Evolutionary conservation across 2,329 filamentous ascomycete genomes (phyloP).

Genomic region (Simplicillium aogashimaense): DNA sequence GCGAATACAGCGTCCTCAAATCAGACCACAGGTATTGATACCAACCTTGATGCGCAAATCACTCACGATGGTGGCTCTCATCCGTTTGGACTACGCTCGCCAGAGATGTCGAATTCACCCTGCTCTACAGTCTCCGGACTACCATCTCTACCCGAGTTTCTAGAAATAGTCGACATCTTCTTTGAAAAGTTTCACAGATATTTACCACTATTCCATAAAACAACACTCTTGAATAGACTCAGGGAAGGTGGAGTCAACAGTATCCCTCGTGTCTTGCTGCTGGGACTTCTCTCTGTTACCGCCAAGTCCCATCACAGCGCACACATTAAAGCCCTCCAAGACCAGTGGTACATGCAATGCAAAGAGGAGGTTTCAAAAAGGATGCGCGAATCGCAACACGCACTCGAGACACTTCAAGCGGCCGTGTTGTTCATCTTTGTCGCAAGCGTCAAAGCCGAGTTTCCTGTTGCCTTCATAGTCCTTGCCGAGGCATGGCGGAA

Average conservation of each 20-base stretch:
- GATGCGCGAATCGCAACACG: conserved; percentile 7
- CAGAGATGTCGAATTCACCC: neutral
- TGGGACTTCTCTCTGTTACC: conserved; percentile 11
- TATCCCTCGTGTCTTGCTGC: conserved; percentile 5
- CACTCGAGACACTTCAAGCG: conserved; percentile 11
- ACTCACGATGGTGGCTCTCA: too few relatives aligned
- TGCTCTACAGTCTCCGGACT: neutral
- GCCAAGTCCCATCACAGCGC: conserved; percentile 11
- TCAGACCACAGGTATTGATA: too few relatives aligned
- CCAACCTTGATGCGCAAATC: too few relatives aligned
- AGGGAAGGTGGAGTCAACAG: conserved; percentile 1
- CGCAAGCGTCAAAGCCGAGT: conserved; percentile 10
- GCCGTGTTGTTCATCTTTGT: conserved; percentile 13
- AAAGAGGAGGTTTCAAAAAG: conserved; percentile 8
- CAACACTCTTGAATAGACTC: conserved; percentile 1
- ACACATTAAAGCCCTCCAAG: conserved; percentile 9
- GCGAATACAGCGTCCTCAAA: too few relatives aligned
- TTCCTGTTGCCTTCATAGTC: conserved; percentile 9
- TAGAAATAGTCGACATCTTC: conserved; percentile 12
- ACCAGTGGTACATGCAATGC: conserved; percentile 11
- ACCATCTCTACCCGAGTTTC: neutral
- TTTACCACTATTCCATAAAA: conserved; percentile 12
- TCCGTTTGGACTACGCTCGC: too few relatives aligned
- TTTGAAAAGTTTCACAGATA: conserved; percentile 12
- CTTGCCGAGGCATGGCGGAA: conserved; percentile 15